A percentile compares a stretch with the other conserved stretches of the same genome.
Conservation (phyloP, 306 rosid genomes). For the Astragalus membranaceus region DNA sequence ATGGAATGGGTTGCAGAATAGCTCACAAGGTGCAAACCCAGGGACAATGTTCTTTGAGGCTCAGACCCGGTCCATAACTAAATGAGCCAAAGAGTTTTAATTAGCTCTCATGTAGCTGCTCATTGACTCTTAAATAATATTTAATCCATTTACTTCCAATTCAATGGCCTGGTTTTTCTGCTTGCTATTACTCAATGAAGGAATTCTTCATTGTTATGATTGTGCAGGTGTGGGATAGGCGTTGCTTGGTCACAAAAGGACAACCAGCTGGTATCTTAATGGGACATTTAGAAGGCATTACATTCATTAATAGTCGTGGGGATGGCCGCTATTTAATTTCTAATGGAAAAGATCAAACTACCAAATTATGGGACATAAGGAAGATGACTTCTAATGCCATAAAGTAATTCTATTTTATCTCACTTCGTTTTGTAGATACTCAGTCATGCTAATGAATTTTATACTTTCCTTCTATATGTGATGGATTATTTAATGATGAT, state of each 20-base stretch:
- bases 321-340: constrained; percentile 91
- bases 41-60: too few relatives aligned
- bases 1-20: too few relatives aligned
- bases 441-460: not conserved
- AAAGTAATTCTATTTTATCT: constrained; percentile 30
- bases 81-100: not conserved
- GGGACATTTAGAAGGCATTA: constrained; percentile 85
- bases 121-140: not conserved
- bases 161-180: constrained; percentile 11
- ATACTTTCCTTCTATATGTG: not conserved
- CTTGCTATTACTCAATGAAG: constrained; percentile 1
- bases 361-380: constrained; percentile 92
- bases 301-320: constrained; percentile 83
- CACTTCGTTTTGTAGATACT: not conserved
- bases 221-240: constrained; percentile 92
- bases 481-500: not conserved
- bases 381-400: constrained; percentile 59
- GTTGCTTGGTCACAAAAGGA: constrained; percentile 56
- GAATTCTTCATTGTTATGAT: constrained; percentile 10
- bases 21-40: too few relatives aligned
- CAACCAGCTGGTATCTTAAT: constrained; percentile 71
- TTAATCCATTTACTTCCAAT: not conserved
- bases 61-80: too few relatives aligned
- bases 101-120: not conserved
- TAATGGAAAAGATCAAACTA: constrained; percentile 89